Evolutionary conservation across 2,329 filamentous ascomycete species (phyloP).

Genomic region (Fusarium ramigenum): DNA sequence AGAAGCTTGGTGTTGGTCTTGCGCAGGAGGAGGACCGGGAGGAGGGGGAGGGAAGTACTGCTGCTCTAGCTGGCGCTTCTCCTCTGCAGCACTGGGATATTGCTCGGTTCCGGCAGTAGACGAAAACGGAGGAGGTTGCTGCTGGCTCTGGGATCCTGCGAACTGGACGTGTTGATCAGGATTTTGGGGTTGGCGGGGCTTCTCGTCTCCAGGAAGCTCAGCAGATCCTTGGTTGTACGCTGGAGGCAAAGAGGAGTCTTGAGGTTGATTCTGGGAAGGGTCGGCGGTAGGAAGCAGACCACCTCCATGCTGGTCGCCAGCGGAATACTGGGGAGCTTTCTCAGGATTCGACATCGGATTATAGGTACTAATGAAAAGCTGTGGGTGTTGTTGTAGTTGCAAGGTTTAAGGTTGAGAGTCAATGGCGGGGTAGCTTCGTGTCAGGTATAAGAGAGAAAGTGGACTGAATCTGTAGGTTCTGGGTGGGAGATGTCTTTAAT

Average conservation of each 20-base stretch:
- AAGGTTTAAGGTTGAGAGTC: constrained; percentile 9
- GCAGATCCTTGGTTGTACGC: constrained; percentile 21
- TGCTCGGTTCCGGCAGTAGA: constrained; percentile 1
- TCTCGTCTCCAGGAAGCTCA: constrained; percentile 31
- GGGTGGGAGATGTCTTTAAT: constrained; percentile 22
- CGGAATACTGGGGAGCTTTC: constrained; percentile 30
- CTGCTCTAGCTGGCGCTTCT: constrained; percentile 29
- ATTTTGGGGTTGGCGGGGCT: not conserved
- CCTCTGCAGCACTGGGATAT: constrained; percentile 10
- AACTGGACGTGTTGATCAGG: not conserved
- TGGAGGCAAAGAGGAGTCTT: constrained; percentile 24
- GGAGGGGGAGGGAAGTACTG: constrained; percentile 42
- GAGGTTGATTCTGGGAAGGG: constrained; percentile 27
- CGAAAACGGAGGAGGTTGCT: constrained; percentile 15
- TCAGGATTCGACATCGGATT: constrained; percentile 34
- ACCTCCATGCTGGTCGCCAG: constrained; percentile 26
- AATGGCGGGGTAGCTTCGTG: constrained; percentile 35
- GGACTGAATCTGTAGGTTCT: not conserved
- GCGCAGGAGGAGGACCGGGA: constrained; percentile 37
- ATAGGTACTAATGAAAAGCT: not conserved
- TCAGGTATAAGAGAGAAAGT: not conserved
- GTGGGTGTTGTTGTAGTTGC: constrained; percentile 7
- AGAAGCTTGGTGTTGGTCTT: constrained; percentile 28
- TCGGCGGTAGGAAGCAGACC: constrained; percentile 23
- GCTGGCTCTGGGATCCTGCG: not conserved